These are phyloP conservation scores for Candida tetrigidarum DNA, from an alignment of 1,139 yeast species.

Conservation along the genomic window DNA sequence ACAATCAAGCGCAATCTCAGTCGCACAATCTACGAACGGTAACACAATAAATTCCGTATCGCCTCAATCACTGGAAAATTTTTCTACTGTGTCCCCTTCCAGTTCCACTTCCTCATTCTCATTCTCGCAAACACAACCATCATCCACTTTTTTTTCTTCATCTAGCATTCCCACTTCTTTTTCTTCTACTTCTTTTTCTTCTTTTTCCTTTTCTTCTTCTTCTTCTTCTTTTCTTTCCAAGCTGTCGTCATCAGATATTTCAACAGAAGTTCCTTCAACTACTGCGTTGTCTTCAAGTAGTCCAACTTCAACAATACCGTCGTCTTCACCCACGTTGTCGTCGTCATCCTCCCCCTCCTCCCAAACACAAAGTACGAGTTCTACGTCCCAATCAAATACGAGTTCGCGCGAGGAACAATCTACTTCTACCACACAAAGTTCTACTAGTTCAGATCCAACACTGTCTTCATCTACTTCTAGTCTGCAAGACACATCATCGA, in stretches of 20 bases:
- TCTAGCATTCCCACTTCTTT: not conserved
- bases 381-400: not conserved
- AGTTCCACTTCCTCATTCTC: not conserved
- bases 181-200: conserved; percentile 1
- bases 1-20: too few relatives aligned
- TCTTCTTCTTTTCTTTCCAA: conserved; percentile 4
- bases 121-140: not conserved
- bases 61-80: not conserved
- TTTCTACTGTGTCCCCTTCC: not conserved
- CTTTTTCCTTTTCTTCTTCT: conserved; percentile 3
- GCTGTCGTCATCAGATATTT: conserved; percentile 1
- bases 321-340: not conserved
- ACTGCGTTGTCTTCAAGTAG: conserved; percentile 1
- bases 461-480: conserved; percentile 3
- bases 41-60: not conserved
- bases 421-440: not conserved
- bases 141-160: not conserved
- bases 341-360: not conserved
- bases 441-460: not conserved
- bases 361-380: not conserved
- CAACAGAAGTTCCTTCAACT: conserved; percentile 3
- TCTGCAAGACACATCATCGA: conserved; percentile 1
- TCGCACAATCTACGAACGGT: too few relatives aligned
- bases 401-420: conserved; percentile 1
- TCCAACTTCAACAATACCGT: not conserved